phyloP scores from a whole-genome alignment of 148 eudicot species.

The Drosera capensis region DNA sequence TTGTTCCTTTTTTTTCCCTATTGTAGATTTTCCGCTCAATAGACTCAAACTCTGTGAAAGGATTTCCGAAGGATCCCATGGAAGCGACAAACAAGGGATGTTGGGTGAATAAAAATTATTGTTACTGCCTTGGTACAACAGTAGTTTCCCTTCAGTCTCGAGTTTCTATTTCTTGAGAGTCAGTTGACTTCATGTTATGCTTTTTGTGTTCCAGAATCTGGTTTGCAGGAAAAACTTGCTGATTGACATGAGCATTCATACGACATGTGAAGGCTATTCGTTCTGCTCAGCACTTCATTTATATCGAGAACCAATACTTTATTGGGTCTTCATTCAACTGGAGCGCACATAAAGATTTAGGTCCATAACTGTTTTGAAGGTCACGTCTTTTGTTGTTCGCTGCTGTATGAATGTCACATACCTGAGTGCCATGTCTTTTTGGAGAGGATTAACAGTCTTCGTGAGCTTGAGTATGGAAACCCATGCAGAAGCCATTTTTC shows the following conservation, averaged over 20 bases:
- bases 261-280: conserved; percentile 86
- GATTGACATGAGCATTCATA: conserved; percentile 95
- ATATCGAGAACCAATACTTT: conserved; percentile 92
- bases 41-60: conserved; percentile 82
- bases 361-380: too few relatives aligned
- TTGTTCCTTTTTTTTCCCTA: conserved; percentile 9
- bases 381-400: too few relatives aligned
- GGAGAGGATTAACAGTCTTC: too few relatives aligned
- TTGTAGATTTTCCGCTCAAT: conserved; percentile 82
- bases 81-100: conserved; percentile 64
- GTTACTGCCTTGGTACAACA: too few relatives aligned
- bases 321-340: conserved; percentile 92
- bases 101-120: too few relatives aligned
- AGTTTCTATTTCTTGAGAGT: too few relatives aligned
- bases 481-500: too few relatives aligned
- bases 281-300: conserved; percentile 84
- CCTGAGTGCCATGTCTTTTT: too few relatives aligned
- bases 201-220: conserved; percentile 51
- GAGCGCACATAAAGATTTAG: conserved; percentile 56
- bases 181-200: too few relatives aligned
- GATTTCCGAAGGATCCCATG: conserved; percentile 77
- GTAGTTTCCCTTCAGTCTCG: too few relatives aligned
- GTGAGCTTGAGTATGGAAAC: too few relatives aligned
- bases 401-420: too few relatives aligned
- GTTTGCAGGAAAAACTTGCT: conserved; percentile 85